Percentiles rank a stretch among this genome's conserved stretches.
Evolutionary conservation across 2,329 filamentous ascomycete species (phyloP).

Genomic region (Ophiosphaerella herpotricha): DNA sequence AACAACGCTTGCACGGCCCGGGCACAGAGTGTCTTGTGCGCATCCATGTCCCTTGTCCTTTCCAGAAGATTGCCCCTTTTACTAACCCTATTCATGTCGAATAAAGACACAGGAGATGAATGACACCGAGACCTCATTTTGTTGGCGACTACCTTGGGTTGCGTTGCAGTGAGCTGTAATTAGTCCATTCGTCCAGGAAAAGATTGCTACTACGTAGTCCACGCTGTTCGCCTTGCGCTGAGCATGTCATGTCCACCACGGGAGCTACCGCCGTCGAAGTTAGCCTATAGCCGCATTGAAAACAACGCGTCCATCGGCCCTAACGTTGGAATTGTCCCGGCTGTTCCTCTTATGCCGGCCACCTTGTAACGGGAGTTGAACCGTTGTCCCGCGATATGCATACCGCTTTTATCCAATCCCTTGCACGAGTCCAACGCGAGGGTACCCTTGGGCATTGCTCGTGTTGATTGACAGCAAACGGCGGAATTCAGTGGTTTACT

Average conservation of each 20-base stretch:
- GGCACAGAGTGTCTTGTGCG: slow-evolving; percentile 32
- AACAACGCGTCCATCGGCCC: slow-evolving; percentile 16
- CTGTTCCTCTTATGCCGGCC: not conserved
- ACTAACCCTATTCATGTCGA: slow-evolving; percentile 15
- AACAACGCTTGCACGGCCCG: slow-evolving; percentile 28
- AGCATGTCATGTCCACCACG: not conserved
- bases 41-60: slow-evolving; percentile 34
- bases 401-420: slow-evolving; percentile 11
- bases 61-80: slow-evolving; percentile 47
- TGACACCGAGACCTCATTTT: slow-evolving; percentile 16
- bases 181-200: not conserved
- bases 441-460: not conserved
- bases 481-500: not conserved
- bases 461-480: too few relatives aligned
- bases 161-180: not conserved
- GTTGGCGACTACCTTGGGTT: slow-evolving; percentile 13
- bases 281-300: slow-evolving; percentile 21
- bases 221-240: not conserved
- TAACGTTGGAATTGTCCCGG: not conserved
- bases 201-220: too few relatives aligned
- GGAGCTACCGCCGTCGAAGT: slow-evolving; percentile 11
- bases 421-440: not conserved
- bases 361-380: slow-evolving; percentile 1
- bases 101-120: slow-evolving; percentile 25
- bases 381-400: slow-evolving; percentile 3